Percentiles rank a stretch among this genome's conserved stretches.
phyloP scores from a whole-genome alignment of 306 rosid species.

The Arachis hypogaea region DNA sequence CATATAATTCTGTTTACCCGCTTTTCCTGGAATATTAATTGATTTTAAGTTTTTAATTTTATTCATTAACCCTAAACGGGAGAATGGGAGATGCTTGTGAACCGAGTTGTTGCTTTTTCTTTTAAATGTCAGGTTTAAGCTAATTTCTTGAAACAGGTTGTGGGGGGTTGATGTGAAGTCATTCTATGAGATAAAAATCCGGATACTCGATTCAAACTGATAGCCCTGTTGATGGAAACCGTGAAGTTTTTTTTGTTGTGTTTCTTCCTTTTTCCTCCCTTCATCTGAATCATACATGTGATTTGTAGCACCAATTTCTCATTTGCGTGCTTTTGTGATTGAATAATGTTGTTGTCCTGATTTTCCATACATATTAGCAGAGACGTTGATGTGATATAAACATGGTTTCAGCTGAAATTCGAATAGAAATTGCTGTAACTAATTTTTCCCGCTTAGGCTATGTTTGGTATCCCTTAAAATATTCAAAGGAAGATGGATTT shows the following conservation, averaged over 20 bases:
- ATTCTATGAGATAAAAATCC: conserved; percentile 61
- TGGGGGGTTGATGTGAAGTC: conserved; percentile 89
- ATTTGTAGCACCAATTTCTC: conserved; percentile 15
- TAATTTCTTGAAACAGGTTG: conserved; percentile 62
- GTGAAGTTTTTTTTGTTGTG: conserved; percentile 3
- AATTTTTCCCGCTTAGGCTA: background rate
- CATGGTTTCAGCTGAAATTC: conserved; percentile 18
- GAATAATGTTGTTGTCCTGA: background rate
- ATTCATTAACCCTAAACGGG: too few species aligned
- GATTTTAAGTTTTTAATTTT: background rate
- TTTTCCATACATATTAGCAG: conserved; percentile 3
- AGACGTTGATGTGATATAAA: background rate
- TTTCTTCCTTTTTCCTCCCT: background rate
- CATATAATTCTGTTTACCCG: background rate
- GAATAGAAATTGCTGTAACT: conserved; percentile 11
- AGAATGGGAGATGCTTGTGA: too few species aligned
- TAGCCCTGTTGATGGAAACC: conserved; percentile 6
- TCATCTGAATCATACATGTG: background rate
- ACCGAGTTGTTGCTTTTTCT: too few species aligned
- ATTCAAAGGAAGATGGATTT: too few species aligned
- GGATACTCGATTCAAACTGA: conserved; percentile 50
- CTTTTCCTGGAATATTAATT: conserved; percentile 7
- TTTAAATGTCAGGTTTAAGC: background rate
- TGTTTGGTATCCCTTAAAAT: too few species aligned
- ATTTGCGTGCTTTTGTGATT: conserved; percentile 23